These are phyloP conservation scores for Chlorella sp. DNA, from an alignment of 139 green algal genomes.

Conservation along the genomic window DNA sequence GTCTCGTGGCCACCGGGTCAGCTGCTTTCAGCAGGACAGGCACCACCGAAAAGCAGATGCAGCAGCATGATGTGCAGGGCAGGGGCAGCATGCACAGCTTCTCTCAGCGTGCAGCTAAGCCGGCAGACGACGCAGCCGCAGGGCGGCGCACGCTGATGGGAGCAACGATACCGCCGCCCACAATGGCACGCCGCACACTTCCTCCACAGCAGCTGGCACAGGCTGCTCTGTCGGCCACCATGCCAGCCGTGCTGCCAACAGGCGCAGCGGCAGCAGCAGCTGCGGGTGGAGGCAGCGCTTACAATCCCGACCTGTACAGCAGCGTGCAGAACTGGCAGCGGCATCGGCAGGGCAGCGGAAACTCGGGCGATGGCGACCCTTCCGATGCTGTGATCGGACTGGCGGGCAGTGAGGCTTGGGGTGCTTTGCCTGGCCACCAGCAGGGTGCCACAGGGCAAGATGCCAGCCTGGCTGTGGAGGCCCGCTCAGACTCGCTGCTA, in stretches of 20 bases:
- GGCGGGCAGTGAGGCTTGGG: background rate
- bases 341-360: background rate
- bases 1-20: too few species aligned
- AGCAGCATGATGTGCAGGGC: background rate
- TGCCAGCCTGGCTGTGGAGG: background rate
- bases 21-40: background rate
- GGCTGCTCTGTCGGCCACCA: background rate
- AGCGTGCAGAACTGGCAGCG: slow-evolving; percentile 34
- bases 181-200: background rate
- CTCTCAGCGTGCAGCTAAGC: background rate
- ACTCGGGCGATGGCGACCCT: background rate
- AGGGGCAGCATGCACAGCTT: background rate
- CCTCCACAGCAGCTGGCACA: background rate
- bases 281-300: background rate
- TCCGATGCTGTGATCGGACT: background rate
- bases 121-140: background rate
- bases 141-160: background rate
- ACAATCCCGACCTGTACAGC: slow-evolving; percentile 15
- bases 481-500: slow-evolving; percentile 10
- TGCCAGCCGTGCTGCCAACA: background rate
- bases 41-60: background rate
- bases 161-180: background rate
- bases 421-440: background rate
- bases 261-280: background rate
- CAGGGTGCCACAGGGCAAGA: background rate